Evolutionary conservation across 495 filamentous ascomycete genomes (phyloP), one percentile per base, ranked within the genome.

Genomic region (Xylaria bambusicola): DNA sequence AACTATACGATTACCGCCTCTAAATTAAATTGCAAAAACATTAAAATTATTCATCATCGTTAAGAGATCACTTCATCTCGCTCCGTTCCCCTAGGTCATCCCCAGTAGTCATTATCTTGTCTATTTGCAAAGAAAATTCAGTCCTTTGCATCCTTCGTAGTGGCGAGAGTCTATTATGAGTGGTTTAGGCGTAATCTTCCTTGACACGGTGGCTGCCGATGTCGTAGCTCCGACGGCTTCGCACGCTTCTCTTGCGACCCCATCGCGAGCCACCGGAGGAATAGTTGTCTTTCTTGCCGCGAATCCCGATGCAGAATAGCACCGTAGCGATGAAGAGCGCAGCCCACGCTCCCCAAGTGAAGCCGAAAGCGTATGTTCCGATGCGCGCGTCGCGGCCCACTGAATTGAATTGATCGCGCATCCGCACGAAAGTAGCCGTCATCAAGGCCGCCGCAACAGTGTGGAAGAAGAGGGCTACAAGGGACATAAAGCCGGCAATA

Each of bases 301-400:
- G 68, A 17, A 65, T 78, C 20, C 79, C 82, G 1, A 84, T 47
- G 74, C 86, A 93, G 77, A 93, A 89, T 17, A 92, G 69, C 24
- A 92, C 49, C 12, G 84, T 88, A 15, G 89, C 83, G 51, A 96
- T 73, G 59, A 93, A 75, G 47, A 90, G 80, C 46, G 84, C 86
- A 1, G 80, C 84, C 66, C 86, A 84, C 4, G 90, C 82, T 2
- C 87, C 87, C 92, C 92, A 97, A 74, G 88, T 91, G 75, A 96
- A 96, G 26, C 84, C 92, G 64, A 89, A 93, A 6, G 88, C 86
- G 61, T 91, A 90, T 15, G 72, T 63, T 24, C 92, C 92, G 5
- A 97, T 71, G 7, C 63, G 71, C 21, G 92, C 84, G 35, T 59
- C 51, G 44, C 86, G 82, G 64, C 81, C 82, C 56, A 78, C 81